phyloP scores from a whole-genome alignment of 2,329 filamentous ascomycete genomes.

The Colletotrichum musae region DNA sequence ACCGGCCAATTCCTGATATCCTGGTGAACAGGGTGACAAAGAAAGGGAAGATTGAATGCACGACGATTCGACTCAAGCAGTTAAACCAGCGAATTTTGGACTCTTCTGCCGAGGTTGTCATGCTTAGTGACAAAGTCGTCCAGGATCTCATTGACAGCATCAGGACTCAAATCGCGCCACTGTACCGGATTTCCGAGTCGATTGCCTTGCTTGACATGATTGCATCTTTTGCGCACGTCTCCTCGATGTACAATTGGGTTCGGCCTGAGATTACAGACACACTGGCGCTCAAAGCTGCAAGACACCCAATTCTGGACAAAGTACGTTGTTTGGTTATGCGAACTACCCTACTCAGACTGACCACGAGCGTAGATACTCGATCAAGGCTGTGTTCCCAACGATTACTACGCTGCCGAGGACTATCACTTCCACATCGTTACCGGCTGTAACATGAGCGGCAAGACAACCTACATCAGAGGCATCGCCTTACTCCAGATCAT shows the following conservation, averaged over 20 bases:
- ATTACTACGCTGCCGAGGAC: constrained; percentile 86
- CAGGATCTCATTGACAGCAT: constrained; percentile 80
- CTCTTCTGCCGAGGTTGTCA: constrained; percentile 86
- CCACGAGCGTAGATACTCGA: neutral
- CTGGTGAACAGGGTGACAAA: constrained; percentile 85
- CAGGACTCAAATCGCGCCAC: constrained; percentile 76
- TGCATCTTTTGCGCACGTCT: constrained; percentile 80
- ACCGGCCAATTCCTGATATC: constrained; percentile 71
- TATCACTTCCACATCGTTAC: constrained; percentile 93
- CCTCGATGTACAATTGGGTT: constrained; percentile 72
- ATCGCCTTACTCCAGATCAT: constrained; percentile 90
- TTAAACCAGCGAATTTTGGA: constrained; percentile 83
- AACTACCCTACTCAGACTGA: neutral
- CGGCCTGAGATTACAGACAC: constrained; percentile 78
- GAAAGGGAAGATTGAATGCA: constrained; percentile 86
- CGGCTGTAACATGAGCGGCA: constrained; percentile 98
- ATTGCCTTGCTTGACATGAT: constrained; percentile 92
- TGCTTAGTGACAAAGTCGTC: constrained; percentile 84
- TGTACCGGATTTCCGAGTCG: constrained; percentile 90
- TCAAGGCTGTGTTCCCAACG: constrained; percentile 85
- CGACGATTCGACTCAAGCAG: constrained; percentile 88
- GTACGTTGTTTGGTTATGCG: constrained; percentile 47
- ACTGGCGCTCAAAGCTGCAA: constrained; percentile 79
- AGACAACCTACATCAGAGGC: constrained; percentile 93
- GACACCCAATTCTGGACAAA: constrained; percentile 86